A percentile compares a stretch with the other conserved stretches of the same genome.
These are phyloP conservation scores for Cadophora luteo-olivacea DNA, from an alignment of 2,329 filamentous ascomycete genomes.

Conservation along the genomic window DNA sequence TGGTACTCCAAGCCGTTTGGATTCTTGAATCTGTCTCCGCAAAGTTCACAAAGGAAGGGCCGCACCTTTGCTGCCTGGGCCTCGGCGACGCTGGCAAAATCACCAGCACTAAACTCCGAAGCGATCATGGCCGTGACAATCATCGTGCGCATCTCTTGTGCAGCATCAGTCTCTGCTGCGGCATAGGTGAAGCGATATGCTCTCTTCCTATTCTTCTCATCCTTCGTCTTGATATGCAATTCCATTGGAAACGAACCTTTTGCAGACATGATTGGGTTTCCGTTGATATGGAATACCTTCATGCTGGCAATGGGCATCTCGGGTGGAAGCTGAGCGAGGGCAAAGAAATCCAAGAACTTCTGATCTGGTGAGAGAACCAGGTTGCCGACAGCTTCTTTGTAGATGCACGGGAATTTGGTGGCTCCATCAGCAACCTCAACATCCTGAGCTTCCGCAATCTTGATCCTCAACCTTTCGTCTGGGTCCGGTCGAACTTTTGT, in stretches of 20 bases:
- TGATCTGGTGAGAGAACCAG: constrained; percentile 39
- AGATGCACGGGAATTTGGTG: constrained; percentile 35
- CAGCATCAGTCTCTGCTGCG: constrained; percentile 27
- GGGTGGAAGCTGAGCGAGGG: constrained; percentile 23
- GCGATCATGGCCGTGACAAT: constrained; percentile 38
- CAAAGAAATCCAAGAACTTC: constrained; percentile 34
- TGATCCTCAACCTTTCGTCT: constrained; percentile 2
- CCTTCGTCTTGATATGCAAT: constrained; percentile 35
- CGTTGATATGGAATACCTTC: constrained; percentile 32
- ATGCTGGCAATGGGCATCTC: constrained; percentile 31
- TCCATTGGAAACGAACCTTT: constrained; percentile 43
- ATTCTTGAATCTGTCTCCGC: constrained; percentile 42
- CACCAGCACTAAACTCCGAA: constrained; percentile 25
- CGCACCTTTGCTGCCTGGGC: constrained; percentile 33
- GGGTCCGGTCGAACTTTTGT: neutral
- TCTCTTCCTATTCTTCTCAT: constrained; percentile 22
- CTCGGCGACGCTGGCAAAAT: constrained; percentile 26
- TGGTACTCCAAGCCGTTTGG: constrained; percentile 45
- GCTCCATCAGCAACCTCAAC: constrained; percentile 28
- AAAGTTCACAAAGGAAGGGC: constrained; percentile 42
- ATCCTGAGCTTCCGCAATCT: constrained; percentile 23
- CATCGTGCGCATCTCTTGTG: constrained; percentile 39
- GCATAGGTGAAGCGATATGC: constrained; percentile 39
- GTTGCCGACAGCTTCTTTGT: constrained; percentile 37
- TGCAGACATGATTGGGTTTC: constrained; percentile 39